Evolutionary conservation across 2,329 filamentous ascomycete species (phyloP).

Genomic region (Domatiomyces catenatus): DNA sequence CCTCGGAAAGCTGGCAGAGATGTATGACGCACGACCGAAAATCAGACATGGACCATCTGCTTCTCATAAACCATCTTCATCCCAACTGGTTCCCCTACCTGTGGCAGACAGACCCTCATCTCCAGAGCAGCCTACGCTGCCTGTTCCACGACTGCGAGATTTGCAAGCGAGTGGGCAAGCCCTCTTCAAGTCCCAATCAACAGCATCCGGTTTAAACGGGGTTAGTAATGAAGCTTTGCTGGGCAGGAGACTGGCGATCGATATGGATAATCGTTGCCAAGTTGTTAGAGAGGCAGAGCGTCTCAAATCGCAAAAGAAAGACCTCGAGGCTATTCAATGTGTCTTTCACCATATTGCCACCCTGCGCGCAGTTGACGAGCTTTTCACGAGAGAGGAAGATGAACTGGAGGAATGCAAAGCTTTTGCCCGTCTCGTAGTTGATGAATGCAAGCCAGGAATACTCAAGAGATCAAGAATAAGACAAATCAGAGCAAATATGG

Average conservation of each 20-base stretch:
- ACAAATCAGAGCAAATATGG: constrained; percentile 12
- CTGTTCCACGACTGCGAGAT: not conserved
- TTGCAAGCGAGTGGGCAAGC: not conserved
- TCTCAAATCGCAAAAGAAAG: constrained; percentile 9
- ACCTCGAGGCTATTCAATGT: constrained; percentile 7
- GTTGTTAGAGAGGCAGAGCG: constrained; percentile 8
- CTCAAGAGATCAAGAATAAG: constrained; percentile 5
- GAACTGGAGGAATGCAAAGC: constrained; percentile 8
- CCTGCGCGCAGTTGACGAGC: constrained; percentile 5
- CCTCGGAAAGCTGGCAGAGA: constrained; percentile 1
- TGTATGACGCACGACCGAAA: not conserved
- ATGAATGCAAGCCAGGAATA: constrained; percentile 5
- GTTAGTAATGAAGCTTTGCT: not conserved
- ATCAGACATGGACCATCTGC: constrained; percentile 1
- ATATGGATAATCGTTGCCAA: constrained; percentile 5
- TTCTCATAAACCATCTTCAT: constrained; percentile 1
- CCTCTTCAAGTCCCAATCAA: not conserved
- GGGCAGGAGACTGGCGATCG: constrained; percentile 5
- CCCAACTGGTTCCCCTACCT: not conserved
- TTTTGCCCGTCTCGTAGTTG: constrained; percentile 8
- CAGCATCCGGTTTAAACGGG: not conserved
- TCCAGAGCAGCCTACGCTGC: not conserved
- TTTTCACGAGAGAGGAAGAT: constrained; percentile 5
- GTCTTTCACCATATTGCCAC: constrained; percentile 5
- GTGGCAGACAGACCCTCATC: not conserved